Base-by-base conservation (phyloP, 345 rosid genomes). In the Hevea brasiliensis region DNA sequence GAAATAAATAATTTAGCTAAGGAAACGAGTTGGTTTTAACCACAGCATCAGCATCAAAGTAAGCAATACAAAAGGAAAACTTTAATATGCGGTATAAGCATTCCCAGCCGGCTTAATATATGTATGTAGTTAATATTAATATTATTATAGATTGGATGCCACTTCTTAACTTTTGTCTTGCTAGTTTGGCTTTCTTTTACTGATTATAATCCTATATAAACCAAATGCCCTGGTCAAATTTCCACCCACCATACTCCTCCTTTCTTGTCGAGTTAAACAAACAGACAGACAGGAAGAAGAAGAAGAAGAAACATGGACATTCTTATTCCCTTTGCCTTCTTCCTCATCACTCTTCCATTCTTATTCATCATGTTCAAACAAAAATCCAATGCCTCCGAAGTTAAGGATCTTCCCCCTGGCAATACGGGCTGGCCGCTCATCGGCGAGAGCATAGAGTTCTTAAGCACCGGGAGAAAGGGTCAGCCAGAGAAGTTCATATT, bases 371-470 rank as follows among this genome's bases (percentile, higher is more conserved):
- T 72, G 48, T 66, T 37, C 75, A 74, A 47, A 15, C 77, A 79
- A 70, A 44, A n/a, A 4, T 77, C 73, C 35, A 26, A 68, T 26
- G 74, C 55, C 65, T 70, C 68, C 0, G 53, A 23, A 50, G 35
- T 59, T 1, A 79, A 83, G 55, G 58, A 57, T 32, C 81, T 80
- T 35, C 87, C 87, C 11, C 87, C 86, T 0, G 86, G 87, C 26
- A 72, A 72, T 1, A 65, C 44, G 0, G 83, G 86, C 17, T 45
- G 74, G 11, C 87, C 84, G 6, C 54, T 69, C 26, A 17, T 86
- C 0, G 87, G 85, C 7, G 87, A 86, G 66, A 81, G 75, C 51
- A 67, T 84, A 0, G 78, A 80, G 26, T 86, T 84, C 59, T 56
- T 84, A 17, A 62, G 66, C n/a, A 62, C 79, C 0, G 85, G 89